These are phyloP conservation scores for Wickerhamiella siamensis DNA, from an alignment of 805 yeast genomes.

Conservation along the genomic window DNA sequence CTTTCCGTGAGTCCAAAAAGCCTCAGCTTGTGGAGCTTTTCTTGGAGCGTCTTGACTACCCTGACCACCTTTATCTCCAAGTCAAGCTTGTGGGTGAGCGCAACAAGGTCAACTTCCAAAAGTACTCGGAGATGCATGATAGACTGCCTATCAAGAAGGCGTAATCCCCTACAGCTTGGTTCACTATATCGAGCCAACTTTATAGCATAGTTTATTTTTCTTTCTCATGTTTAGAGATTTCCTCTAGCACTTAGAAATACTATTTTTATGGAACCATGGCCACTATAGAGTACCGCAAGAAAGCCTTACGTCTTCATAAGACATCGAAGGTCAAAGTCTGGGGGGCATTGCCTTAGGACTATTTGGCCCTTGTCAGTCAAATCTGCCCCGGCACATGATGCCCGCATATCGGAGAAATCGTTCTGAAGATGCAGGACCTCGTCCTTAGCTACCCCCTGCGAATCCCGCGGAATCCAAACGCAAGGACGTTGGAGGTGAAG, in stretches of 20 bases:
- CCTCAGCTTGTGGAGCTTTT: conserved; percentile 46
- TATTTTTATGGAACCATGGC: too few relatives aligned
- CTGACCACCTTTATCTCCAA: conserved; percentile 37
- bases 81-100: conserved; percentile 18
- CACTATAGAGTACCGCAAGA: too few relatives aligned
- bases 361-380: conserved; percentile 17
- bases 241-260: too few relatives aligned
- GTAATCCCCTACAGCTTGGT: too few relatives aligned
- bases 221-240: too few relatives aligned
- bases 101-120: conserved; percentile 16
- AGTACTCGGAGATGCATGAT: conserved; percentile 6
- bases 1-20: conserved; percentile 23
- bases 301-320: conserved; percentile 5
- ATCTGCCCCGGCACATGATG: conserved; percentile 21
- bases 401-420: conserved; percentile 17
- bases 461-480: conserved; percentile 34
- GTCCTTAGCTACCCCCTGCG: conserved; percentile 25
- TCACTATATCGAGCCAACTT: too few relatives aligned
- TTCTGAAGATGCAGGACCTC: conserved; percentile 21
- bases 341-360: conserved; percentile 14
- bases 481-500: conserved; percentile 21
- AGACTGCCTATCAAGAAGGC: too few relatives aligned
- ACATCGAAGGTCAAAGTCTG: conserved; percentile 15
- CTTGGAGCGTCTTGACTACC: conserved; percentile 47
- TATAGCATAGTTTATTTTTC: too few relatives aligned